Conservation (phyloP, 2,329 filamentous ascomycete genomes). For the Aulographum hederae region DNA sequence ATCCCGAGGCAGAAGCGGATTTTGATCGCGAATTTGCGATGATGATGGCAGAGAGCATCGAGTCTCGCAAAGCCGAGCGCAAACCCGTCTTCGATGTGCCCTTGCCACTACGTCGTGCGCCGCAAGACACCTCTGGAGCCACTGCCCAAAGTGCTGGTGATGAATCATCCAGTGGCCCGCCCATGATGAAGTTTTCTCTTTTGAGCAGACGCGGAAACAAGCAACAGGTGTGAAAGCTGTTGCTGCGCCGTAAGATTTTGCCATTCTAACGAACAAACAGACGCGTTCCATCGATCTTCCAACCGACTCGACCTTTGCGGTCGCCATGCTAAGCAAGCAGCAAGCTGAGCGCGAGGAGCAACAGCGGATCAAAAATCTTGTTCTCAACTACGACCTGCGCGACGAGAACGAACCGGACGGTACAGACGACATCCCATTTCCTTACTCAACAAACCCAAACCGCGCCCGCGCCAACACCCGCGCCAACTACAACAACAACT, state of each 20-base stretch:
- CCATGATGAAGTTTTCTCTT: slow-evolving; percentile 90
- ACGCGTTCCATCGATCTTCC: slow-evolving; percentile 81
- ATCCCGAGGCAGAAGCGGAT: slow-evolving; percentile 88
- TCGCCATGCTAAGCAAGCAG: slow-evolving; percentile 92
- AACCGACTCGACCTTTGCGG: slow-evolving; percentile 81
- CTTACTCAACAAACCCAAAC: slow-evolving; percentile 26
- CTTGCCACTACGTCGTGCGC: slow-evolving; percentile 64
- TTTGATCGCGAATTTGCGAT: slow-evolving; percentile 97
- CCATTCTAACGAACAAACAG: slow-evolving; percentile 25
- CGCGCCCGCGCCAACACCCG: slow-evolving; percentile 13
- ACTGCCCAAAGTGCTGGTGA: slow-evolving; percentile 20
- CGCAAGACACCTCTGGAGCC: slow-evolving; percentile 11
- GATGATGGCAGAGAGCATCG: slow-evolving; percentile 93
- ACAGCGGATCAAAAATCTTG: slow-evolving; percentile 93
- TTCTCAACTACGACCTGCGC: slow-evolving; percentile 87
- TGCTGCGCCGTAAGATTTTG: no score
- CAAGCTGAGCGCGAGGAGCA: slow-evolving; percentile 92
- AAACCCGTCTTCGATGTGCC: slow-evolving; percentile 94
- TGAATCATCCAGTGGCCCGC: slow-evolving; percentile 14
- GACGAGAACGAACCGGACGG: slow-evolving; percentile 61
- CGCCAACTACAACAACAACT: not conserved
- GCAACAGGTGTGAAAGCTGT: slow-evolving; percentile 71
- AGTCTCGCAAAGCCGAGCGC: slow-evolving; percentile 88
- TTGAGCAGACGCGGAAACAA: slow-evolving; percentile 92
- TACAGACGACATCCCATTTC: slow-evolving; percentile 27